A percentile compares a stretch with the other conserved stretches of the same genome.
phyloP scores from a whole-genome alignment of 2,329 filamentous ascomycete genomes.

The Fusarium sp. region DNA sequence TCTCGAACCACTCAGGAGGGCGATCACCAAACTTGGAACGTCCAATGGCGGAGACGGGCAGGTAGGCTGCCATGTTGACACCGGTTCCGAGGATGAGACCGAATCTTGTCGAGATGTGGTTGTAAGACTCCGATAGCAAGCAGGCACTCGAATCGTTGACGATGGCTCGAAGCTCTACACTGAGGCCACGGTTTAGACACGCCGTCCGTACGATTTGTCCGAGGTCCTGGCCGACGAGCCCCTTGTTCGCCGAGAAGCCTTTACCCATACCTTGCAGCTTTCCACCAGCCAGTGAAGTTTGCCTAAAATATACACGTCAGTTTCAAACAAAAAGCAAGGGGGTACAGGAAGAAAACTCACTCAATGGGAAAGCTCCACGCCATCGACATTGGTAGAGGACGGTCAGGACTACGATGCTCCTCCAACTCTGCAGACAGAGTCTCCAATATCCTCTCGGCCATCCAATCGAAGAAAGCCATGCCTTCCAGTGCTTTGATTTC shows the following conservation, averaged over 20 bases:
- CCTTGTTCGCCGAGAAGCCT: constrained; percentile 70
- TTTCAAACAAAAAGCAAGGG: constrained; percentile 1
- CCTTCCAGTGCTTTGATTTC: constrained; percentile 69
- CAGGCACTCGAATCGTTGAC: constrained; percentile 77
- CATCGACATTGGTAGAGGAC: constrained; percentile 68
- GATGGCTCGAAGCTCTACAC: constrained; percentile 69
- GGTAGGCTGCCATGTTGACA: constrained; percentile 73
- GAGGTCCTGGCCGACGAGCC: constrained; percentile 69
- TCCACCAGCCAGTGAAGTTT: constrained; percentile 72
- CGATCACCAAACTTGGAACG: constrained; percentile 67
- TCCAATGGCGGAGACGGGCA: constrained; percentile 69
- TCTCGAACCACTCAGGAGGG: constrained; percentile 66
- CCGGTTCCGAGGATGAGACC: constrained; percentile 76
- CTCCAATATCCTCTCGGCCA: constrained; percentile 70
- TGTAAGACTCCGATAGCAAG: constrained; percentile 73
- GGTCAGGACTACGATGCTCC: constrained; percentile 50
- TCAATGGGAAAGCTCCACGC: constrained; percentile 79
- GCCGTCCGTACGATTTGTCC: constrained; percentile 68
- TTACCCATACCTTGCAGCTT: constrained; percentile 74
- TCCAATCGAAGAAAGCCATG: constrained; percentile 75
- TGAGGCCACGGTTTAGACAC: constrained; percentile 63
- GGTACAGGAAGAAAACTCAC: constrained; percentile 56
- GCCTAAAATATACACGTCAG: constrained; percentile 56
- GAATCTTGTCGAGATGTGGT: constrained; percentile 69
- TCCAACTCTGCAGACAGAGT: constrained; percentile 62